Percentiles rank a stretch among this genome's conserved stretches.
Conservation (phyloP, 352 stramenopile genomes). For the Plasmopara muralis region DNA sequence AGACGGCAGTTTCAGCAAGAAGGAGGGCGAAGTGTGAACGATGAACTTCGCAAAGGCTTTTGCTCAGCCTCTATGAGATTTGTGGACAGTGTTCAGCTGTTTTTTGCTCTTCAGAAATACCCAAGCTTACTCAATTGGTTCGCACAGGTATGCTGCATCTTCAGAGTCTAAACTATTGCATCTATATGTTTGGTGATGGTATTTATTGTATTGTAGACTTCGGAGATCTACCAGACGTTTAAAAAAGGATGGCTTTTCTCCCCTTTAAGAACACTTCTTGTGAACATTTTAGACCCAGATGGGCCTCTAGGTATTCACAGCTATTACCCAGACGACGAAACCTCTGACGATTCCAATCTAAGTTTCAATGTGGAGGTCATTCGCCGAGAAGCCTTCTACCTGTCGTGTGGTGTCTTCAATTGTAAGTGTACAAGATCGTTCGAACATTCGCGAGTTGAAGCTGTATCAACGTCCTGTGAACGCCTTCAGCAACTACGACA, state of each 20-base stretch:
- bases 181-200: neutral
- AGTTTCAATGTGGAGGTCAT: conserved; percentile 40
- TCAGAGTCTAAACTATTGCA: neutral
- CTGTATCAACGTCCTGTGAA: conserved; percentile 5
- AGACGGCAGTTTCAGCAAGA: conserved; percentile 2
- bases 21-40: conserved; percentile 15
- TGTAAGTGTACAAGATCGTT: conserved; percentile 63
- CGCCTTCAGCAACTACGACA: conserved; percentile 36
- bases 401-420: conserved; percentile 62
- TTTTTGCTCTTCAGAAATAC: conserved; percentile 80
- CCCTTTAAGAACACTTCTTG: conserved; percentile 56
- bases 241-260: conserved; percentile 49
- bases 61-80: conserved; percentile 44
- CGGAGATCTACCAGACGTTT: conserved; percentile 74
- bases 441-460: conserved; percentile 33
- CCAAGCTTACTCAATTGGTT: conserved; percentile 80
- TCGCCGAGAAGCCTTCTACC: conserved; percentile 71
- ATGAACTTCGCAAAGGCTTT: conserved; percentile 27
- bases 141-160: conserved; percentile 43
- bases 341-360: neutral
- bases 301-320: conserved; percentile 72
- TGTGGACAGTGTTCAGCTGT: conserved; percentile 67
- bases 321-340: conserved; percentile 60
- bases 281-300: conserved; percentile 75
- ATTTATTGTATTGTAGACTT: conserved; percentile 36